phyloP scores from a whole-genome alignment of 352 stramenopile genomes.

The Phytophthora vignae region DNA sequence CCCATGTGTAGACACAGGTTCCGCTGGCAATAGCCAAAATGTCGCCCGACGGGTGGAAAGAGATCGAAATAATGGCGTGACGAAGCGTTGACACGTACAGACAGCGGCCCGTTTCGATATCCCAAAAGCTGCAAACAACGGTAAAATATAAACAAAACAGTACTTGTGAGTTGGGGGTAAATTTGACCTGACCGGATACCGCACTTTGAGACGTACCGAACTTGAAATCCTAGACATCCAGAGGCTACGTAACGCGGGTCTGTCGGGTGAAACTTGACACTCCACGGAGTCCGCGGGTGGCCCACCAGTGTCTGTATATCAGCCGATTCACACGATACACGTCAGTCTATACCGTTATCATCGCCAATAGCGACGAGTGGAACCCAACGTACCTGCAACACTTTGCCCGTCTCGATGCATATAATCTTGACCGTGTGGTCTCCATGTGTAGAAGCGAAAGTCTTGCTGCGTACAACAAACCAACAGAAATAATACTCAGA shows the following conservation, averaged over 20 bases:
- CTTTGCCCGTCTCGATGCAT: conserved; percentile 88
- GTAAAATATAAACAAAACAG: neutral
- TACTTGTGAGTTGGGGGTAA: neutral
- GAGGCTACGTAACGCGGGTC: conserved; percentile 95
- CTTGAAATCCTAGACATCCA: conserved; percentile 97
- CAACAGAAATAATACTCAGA: neutral
- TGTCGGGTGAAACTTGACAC: conserved; percentile 98
- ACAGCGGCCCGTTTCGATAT: conserved; percentile 91
- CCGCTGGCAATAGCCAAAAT: conserved; percentile 96
- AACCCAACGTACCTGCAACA: conserved; percentile 68
- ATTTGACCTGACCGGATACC: neutral
- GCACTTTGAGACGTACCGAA: conserved; percentile 57
- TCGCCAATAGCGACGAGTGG: conserved; percentile 2
- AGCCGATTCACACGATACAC: neutral
- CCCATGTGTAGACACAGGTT: conserved; percentile 96
- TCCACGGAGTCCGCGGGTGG: conserved; percentile 94
- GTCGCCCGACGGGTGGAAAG: conserved; percentile 95
- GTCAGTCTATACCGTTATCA: conserved; percentile 7
- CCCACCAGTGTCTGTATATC: conserved; percentile 78
- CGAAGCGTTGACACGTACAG: conserved; percentile 95
- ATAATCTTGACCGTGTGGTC: conserved; percentile 99
- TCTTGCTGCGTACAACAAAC: conserved; percentile 63
- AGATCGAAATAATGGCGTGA: conserved; percentile 97
- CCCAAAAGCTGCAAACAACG: conserved; percentile 70
- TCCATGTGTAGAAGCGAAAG: conserved; percentile 97